These are phyloP conservation scores for Zasmidium citrigriseum DNA, from an alignment of 2,329 filamentous ascomycete genomes.

Conservation along the genomic window DNA sequence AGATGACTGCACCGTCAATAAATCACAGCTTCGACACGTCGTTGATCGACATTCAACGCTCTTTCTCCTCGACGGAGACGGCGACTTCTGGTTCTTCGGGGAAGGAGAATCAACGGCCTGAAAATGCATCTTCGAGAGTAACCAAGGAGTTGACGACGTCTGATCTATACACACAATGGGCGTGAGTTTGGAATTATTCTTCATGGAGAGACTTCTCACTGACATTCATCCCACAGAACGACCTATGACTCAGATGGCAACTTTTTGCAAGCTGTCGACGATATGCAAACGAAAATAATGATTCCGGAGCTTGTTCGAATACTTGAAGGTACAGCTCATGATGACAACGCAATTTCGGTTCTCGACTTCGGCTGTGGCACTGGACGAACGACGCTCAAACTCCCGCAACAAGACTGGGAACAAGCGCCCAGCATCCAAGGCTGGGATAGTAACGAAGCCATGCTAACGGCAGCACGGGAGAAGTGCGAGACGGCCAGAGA, in stretches of 20 bases:
- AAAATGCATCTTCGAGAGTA: neutral
- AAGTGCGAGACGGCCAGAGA: constrained; percentile 8
- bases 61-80: constrained; percentile 21
- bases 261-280: constrained; percentile 66
- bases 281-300: constrained; percentile 53
- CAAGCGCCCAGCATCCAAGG: constrained; percentile 32
- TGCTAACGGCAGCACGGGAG: constrained; percentile 44
- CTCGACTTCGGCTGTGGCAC: constrained; percentile 69
- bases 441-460: constrained; percentile 19
- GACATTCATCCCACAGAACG: constrained; percentile 20
- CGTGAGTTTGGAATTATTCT: constrained; percentile 23
- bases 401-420: constrained; percentile 40
- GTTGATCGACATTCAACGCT: constrained; percentile 13
- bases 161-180: constrained; percentile 54
- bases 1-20: constrained; percentile 16
- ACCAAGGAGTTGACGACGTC: constrained; percentile 33
- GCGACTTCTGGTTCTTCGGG: constrained; percentile 10
- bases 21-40: constrained; percentile 19
- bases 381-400: constrained; percentile 61
- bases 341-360: constrained; percentile 38
- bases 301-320: constrained; percentile 41
- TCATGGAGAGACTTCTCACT: neutral
- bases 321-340: constrained; percentile 16
- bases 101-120: constrained; percentile 9
- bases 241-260: constrained; percentile 68